These are phyloP conservation scores for Pseudohalonectria lignicola DNA, from an alignment of 2,329 filamentous ascomycete genomes.

Conservation along the genomic window DNA sequence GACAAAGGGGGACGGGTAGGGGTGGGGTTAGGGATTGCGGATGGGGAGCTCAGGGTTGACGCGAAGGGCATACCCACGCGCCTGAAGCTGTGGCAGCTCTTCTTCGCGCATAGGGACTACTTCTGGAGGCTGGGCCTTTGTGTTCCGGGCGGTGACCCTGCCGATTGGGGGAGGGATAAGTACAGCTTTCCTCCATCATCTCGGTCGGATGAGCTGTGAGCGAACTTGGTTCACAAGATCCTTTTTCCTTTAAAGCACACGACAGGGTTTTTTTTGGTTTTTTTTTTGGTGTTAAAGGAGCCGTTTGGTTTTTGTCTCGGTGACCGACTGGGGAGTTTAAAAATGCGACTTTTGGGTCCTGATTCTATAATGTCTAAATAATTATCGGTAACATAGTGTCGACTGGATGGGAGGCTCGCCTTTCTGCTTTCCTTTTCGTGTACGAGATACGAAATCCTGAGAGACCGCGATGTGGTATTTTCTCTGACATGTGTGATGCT, in stretches of 20 bases:
- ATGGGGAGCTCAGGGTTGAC: conserved; percentile 33
- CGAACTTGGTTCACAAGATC: too few species aligned
- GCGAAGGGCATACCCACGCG: conserved; percentile 37
- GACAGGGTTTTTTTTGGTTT: background rate
- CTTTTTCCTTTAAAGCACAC: background rate
- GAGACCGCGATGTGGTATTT: too few species aligned
- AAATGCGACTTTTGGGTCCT: too few species aligned
- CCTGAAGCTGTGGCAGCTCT: conserved; percentile 78
- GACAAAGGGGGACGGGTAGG: conserved; percentile 8
- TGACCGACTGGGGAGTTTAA: too few species aligned
- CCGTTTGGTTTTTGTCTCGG: too few species aligned
- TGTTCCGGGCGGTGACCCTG: conserved; percentile 66
- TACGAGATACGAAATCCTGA: too few species aligned
- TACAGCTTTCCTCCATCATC: conserved; percentile 25
- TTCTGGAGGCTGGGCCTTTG: conserved; percentile 91
- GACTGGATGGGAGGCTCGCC: too few species aligned
- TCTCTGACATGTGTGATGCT: too few species aligned
- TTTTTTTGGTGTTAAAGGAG: too few species aligned
- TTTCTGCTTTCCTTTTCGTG: too few species aligned
- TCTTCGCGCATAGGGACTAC: conserved; percentile 92
- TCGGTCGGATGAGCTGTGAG: conserved; percentile 25
- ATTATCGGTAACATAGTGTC: too few species aligned
- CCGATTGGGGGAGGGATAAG: conserved; percentile 49
- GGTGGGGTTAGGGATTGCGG: conserved; percentile 12
- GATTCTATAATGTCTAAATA: too few species aligned